These are phyloP conservation scores for Asclepias syriaca DNA, from an alignment of 257 asterid genomes.

Conservation along the genomic window DNA sequence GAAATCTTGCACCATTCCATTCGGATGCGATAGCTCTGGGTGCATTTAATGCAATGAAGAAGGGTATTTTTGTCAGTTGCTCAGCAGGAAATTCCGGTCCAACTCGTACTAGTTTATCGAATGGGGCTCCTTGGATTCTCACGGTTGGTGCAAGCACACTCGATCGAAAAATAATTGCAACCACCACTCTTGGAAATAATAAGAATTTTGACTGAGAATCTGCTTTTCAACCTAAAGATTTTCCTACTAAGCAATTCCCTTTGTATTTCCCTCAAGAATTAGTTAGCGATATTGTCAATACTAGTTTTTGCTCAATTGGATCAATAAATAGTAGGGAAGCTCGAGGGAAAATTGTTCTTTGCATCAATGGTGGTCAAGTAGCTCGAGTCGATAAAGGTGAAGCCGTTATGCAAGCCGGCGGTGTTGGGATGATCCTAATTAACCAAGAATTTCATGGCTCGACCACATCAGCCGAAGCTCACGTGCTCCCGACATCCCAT, in stretches of 20 bases:
- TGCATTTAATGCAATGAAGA: conserved; percentile 14
- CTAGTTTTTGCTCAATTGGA: not conserved
- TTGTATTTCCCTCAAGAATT: not conserved
- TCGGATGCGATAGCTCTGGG: conserved; percentile 1
- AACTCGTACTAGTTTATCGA: not conserved
- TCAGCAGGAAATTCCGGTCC: conserved; percentile 13
- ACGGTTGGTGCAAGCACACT: conserved; percentile 17
- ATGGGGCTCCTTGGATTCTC: conserved; percentile 16
- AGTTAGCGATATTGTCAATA: too few species aligned
- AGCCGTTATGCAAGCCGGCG: conserved; percentile 2
- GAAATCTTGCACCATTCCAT: not conserved
- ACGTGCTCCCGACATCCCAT: conserved; percentile 2
- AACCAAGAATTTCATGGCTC: not conserved
- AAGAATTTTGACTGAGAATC: too few species aligned
- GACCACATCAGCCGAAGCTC: not conserved
- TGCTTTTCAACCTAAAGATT: not conserved
- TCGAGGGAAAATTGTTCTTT: conserved; percentile 1
- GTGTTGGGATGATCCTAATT: conserved; percentile 1
- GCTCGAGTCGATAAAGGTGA: not conserved
- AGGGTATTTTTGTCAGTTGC: conserved; percentile 11
- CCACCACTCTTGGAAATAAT: too few species aligned
- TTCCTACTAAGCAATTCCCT: not conserved
- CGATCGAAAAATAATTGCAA: conserved; percentile 8
- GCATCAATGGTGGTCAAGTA: not conserved
- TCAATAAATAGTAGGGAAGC: not conserved